Conservation (phyloP, 495 filamentous ascomycete species). For the Trichoderma erinaceum region DNA sequence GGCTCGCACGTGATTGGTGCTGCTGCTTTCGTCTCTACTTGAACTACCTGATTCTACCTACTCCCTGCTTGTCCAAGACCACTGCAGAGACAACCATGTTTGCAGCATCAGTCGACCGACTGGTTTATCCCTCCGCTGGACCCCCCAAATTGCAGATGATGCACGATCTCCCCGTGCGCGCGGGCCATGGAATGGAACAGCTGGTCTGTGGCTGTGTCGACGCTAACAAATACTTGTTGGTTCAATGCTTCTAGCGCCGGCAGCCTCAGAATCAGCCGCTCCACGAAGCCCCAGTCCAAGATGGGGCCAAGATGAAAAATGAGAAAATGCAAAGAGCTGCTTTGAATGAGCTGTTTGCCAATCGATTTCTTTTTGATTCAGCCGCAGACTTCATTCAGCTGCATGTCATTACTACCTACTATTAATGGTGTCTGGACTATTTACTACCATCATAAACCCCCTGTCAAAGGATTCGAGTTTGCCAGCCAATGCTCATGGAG, state of each 20-base stretch:
- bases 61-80: not conserved
- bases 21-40: not conserved
- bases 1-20: not conserved
- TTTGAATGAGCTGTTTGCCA: not conserved
- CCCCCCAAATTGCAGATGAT: not conserved
- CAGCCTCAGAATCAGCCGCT: conserved; percentile 2
- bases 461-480: not conserved
- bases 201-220: conserved; percentile 1
- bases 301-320: not conserved
- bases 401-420: not conserved
- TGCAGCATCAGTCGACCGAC: no score
- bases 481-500: not conserved
- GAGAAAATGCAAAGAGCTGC: not conserved
- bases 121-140: not conserved
- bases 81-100: not conserved
- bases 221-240: not conserved
- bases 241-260: not conserved
- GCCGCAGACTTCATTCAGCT: not conserved
- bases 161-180: not conserved
- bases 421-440: not conserved
- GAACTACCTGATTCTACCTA: not conserved
- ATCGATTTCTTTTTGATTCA: not conserved
- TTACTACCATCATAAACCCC: not conserved
- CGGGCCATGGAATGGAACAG: not conserved
- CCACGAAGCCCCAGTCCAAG: not conserved